phyloP scores from a whole-genome alignment of 148 eudicot genomes.

The Tetragonia tetragonoides region DNA sequence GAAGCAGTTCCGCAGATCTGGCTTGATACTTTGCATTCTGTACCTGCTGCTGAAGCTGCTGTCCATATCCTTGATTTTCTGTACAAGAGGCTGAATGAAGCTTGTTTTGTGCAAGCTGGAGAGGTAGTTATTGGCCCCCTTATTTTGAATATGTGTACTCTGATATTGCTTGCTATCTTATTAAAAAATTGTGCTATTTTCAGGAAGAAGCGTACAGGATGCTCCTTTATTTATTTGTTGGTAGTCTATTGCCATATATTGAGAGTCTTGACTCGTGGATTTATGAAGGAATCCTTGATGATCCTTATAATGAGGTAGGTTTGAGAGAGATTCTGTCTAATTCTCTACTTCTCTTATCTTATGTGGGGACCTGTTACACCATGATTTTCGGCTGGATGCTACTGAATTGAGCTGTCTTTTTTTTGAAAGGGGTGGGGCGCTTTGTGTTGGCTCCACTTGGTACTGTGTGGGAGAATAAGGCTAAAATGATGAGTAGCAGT shows the following conservation, averaged over 20 bases:
- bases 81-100: constrained; percentile 69
- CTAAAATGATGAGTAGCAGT: no score
- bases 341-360: neutral
- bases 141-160: constrained; percentile 2
- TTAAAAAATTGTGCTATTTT: constrained; percentile 25
- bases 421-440: no score
- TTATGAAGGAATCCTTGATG: constrained; percentile 89
- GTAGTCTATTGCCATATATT: constrained; percentile 74
- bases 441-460: no score
- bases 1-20: constrained; percentile 64
- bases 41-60: constrained; percentile 74
- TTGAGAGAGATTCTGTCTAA: neutral
- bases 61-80: constrained; percentile 76
- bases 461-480: no score
- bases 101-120: constrained; percentile 80
- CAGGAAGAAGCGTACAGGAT: constrained; percentile 92
- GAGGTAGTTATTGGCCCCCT: constrained; percentile 53
- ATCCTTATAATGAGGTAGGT: constrained; percentile 93
- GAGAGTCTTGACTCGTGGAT: constrained; percentile 89
- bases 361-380: neutral
- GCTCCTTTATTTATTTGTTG: constrained; percentile 76
- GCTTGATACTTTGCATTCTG: constrained; percentile 48
- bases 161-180: neutral
- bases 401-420: no score
- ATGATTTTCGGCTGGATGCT: neutral